A percentile compares a stretch with the other conserved stretches of the same genome.
Conservation (phyloP, 1,284 basidiomycete species). For the Chondrostereum purpureum region DNA sequence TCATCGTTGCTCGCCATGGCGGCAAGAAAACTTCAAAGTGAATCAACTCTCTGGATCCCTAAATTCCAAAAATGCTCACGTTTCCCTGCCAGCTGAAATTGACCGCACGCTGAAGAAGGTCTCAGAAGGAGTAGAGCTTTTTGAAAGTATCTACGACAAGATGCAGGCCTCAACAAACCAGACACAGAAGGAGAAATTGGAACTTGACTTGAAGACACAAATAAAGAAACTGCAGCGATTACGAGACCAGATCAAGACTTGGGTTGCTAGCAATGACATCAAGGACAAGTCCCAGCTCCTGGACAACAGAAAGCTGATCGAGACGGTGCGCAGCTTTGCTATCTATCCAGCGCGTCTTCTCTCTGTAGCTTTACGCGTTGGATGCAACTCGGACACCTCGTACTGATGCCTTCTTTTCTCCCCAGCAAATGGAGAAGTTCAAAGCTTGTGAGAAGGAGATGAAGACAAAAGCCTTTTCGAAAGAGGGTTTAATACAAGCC, state of each 20-base stretch:
- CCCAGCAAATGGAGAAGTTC: slow-evolving; percentile 99
- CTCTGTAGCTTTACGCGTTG: not conserved
- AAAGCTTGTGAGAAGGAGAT: slow-evolving; percentile 99
- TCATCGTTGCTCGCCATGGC: slow-evolving; percentile 50
- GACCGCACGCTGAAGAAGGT: slow-evolving; percentile 96
- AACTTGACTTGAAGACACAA: slow-evolving; percentile 93
- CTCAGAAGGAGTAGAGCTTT: slow-evolving; percentile 87
- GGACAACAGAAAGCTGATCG: slow-evolving; percentile 94
- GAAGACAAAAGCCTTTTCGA: slow-evolving; percentile 99
- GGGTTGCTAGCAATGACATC: slow-evolving; percentile 97
- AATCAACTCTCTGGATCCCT: slow-evolving; percentile 17
- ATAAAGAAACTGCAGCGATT: slow-evolving; percentile 99
- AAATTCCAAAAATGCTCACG: slow-evolving; percentile 6
- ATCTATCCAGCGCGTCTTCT: not conserved
- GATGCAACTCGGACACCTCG: not conserved
- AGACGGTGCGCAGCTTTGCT: slow-evolving; percentile 69
- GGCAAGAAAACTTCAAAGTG: slow-evolving; percentile 77
- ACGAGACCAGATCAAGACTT: slow-evolving; percentile 99
- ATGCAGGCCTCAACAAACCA: slow-evolving; percentile 91
- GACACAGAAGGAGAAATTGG: slow-evolving; percentile 96
- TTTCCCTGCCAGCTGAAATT: slow-evolving; percentile 70
- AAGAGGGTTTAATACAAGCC: slow-evolving; percentile 94
- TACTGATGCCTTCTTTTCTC: slow-evolving; percentile 11
- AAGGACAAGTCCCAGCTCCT: slow-evolving; percentile 95
- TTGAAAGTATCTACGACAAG: slow-evolving; percentile 95